Evolutionary conservation across 192 early-diverging fungal species (phyloP).

Genomic region (Gonapodya prolifera): DNA sequence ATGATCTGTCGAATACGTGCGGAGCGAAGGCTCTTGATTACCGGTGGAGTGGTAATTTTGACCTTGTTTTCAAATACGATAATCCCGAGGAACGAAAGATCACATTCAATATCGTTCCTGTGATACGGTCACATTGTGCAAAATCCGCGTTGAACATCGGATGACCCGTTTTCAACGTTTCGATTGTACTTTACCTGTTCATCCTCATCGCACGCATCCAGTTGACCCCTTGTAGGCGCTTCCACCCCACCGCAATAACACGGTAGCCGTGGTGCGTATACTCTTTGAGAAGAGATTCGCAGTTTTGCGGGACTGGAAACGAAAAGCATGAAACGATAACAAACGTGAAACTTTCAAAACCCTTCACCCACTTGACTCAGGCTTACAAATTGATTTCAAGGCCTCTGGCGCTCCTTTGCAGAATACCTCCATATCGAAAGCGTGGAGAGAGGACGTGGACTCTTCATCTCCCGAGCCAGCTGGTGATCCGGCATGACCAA

Average conservation of each 20-base stretch:
- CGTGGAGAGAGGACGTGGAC: neutral
- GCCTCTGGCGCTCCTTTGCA: conserved; percentile 98
- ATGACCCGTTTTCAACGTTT: neutral
- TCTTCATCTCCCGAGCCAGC: too few species aligned
- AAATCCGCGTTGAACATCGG: neutral
- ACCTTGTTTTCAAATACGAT: conserved; percentile 99
- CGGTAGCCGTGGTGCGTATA: conserved; percentile 96
- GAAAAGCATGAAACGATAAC: neutral
- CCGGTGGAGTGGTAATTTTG: conserved; percentile 69
- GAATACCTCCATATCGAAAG: conserved; percentile 58
- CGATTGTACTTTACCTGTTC: conserved; percentile 19
- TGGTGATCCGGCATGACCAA: neutral
- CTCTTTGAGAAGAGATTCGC: conserved; percentile 58
- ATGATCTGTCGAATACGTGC: conserved; percentile 91
- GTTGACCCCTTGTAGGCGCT: conserved; percentile 48
- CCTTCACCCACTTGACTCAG: conserved; percentile 51
- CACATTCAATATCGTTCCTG: conserved; percentile 74
- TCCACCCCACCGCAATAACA: conserved; percentile 85
- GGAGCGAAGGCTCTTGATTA: conserved; percentile 59
- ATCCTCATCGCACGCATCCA: conserved; percentile 67
- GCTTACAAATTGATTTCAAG: conserved; percentile 73
- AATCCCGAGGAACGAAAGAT: conserved; percentile 84
- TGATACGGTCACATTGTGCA: neutral
- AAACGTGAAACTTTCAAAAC: neutral
- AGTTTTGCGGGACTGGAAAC: conserved; percentile 69